Percentiles rank a stretch among this genome's conserved stretches.
phyloP scores from a whole-genome alignment of 2,329 filamentous ascomycete species.

The Fusarium tricinctum region DNA sequence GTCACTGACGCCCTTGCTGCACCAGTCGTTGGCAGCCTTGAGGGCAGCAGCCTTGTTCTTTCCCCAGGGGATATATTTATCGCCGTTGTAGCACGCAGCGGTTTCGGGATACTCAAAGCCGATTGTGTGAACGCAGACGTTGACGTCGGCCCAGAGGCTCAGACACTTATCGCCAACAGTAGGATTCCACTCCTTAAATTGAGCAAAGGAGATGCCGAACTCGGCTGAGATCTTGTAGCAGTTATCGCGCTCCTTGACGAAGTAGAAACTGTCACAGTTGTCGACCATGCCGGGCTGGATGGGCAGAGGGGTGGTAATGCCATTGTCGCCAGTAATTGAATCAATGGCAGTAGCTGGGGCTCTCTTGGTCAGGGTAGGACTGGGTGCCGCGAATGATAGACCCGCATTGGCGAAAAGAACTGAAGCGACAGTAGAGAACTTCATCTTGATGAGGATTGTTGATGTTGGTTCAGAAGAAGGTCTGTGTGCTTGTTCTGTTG shows the following conservation, averaged over 20 bases:
- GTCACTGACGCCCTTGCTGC: neutral
- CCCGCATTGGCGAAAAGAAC: slow-evolving; percentile 7
- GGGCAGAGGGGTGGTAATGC: slow-evolving; percentile 21
- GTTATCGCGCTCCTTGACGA: neutral
- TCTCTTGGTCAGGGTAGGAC: neutral
- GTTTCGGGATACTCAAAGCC: slow-evolving; percentile 8
- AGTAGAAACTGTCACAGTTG: slow-evolving; percentile 16
- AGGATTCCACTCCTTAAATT: slow-evolving; percentile 24
- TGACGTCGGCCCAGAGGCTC: slow-evolving; percentile 18
- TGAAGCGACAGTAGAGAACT: slow-evolving; percentile 6
- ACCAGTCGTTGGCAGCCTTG: slow-evolving; percentile 11
- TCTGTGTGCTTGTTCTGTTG: neutral
- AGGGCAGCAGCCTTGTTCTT: slow-evolving; percentile 18
- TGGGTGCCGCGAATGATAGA: neutral
- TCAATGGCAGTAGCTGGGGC: slow-evolving; percentile 12
- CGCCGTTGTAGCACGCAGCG: neutral
- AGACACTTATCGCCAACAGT: neutral
- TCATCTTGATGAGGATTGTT: neutral
- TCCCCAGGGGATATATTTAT: slow-evolving; percentile 3
- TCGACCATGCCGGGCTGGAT: slow-evolving; percentile 29
- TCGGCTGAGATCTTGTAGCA: neutral
- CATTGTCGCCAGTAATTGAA: slow-evolving; percentile 5
- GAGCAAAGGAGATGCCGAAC: slow-evolving; percentile 1
- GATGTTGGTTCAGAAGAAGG: neutral
- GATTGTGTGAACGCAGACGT: slow-evolving; percentile 12